Conservation (phyloP, 768 basidiomycete species). For the Boletus sensibilis region DNA sequence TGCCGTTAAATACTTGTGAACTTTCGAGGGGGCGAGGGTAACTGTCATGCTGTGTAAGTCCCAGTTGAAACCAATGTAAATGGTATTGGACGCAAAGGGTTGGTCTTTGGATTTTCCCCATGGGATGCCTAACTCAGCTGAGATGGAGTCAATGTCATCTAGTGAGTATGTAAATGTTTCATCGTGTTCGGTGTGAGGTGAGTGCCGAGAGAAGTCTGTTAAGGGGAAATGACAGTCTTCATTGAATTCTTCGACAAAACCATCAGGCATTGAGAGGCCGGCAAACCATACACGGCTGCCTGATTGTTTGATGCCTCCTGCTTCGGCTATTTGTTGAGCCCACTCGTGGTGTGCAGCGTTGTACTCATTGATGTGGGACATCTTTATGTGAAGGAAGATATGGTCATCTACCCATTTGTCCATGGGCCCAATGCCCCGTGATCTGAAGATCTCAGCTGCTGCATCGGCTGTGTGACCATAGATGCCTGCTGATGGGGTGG, state of each 20-base stretch:
- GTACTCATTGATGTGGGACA: no score
- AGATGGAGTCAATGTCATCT: conserved; percentile 4
- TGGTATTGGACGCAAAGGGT: not conserved
- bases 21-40: not conserved
- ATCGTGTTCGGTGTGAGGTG: no score
- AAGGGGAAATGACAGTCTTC: no score
- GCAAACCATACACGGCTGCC: no score
- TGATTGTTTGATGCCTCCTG: no score
- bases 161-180: no score
- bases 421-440: not conserved
- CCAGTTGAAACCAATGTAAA: not conserved
- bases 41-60: not conserved
- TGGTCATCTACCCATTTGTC: not conserved
- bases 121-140: conserved; percentile 1
- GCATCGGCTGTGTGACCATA: not conserved
- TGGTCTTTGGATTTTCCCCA: conserved; percentile 12
- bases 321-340: no score
- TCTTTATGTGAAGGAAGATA: not conserved
- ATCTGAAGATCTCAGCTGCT: not conserved
- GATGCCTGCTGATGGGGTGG: not conserved
- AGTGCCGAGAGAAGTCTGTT: no score
- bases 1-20: not conserved
- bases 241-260: no score
- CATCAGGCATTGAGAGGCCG: no score
- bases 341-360: no score